phyloP scores from a whole-genome alignment of 768 basidiomycete species.

The Chiua virens region DNA sequence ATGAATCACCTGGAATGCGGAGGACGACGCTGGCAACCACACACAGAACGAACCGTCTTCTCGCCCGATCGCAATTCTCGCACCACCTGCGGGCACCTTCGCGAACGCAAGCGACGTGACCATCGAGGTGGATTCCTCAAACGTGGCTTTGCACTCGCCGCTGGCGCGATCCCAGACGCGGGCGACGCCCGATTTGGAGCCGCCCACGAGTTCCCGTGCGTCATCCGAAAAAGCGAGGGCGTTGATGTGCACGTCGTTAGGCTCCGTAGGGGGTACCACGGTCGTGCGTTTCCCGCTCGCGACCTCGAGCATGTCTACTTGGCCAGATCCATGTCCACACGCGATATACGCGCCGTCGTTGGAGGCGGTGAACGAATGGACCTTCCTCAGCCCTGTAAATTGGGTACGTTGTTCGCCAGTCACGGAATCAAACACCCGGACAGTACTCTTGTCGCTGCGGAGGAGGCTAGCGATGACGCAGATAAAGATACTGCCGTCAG shows the following conservation, averaged over 20 bases:
- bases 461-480: background rate
- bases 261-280: background rate
- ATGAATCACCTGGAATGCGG: slow-evolving; percentile 13
- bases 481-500: slow-evolving; percentile 10
- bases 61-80: slow-evolving; percentile 14
- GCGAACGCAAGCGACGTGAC: slow-evolving; percentile 21
- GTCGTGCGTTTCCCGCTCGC: background rate
- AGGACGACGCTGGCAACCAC: slow-evolving; percentile 15
- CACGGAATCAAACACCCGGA: slow-evolving; percentile 10
- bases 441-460: slow-evolving; percentile 4
- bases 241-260: background rate
- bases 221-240: slow-evolving; percentile 19
- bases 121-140: background rate
- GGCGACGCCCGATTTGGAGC: slow-evolving; percentile 13
- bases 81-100: background rate
- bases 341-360: slow-evolving; percentile 6
- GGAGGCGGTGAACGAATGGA: slow-evolving; percentile 2
- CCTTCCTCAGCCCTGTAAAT: slow-evolving; percentile 12
- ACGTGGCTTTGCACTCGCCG: slow-evolving; percentile 12
- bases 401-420: slow-evolving; percentile 7
- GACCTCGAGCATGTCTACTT: slow-evolving; percentile 2
- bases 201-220: slow-evolving; percentile 17
- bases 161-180: slow-evolving; percentile 19
- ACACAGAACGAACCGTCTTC: slow-evolving; percentile 18
- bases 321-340: slow-evolving; percentile 4